Base-by-base conservation (phyloP, 2,329 filamentous ascomycete genomes). In the Fusarium vanettenii region DNA sequence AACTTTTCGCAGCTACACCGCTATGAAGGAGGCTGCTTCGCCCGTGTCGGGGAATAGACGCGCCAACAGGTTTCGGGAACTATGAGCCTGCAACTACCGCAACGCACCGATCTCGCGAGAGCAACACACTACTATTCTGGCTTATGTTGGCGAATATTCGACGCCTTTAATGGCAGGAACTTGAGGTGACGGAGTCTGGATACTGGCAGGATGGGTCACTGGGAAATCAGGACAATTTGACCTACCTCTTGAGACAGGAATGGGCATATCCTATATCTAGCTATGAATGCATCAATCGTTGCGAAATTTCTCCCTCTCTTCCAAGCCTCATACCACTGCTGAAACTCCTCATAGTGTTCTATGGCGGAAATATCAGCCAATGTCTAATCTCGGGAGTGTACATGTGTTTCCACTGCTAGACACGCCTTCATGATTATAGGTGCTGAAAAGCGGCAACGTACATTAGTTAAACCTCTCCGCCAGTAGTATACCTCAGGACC, bases 1-100 rank as follows among this genome's bases (percentile, higher is more conserved):
- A 1, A 69, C 41, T 3, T 55, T 29, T 10, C 50, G 52, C 8
- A 62, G 29, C 4, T 71, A 64, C 31, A 60, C 20, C 29, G 9
- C 45, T 2, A 35, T 71, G 31, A 64, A 55, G 35, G 41, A 64
- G 14, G 33, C 48, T 52, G 37, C 37, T 3, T 25, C 50, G 10
- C 11, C 43, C n/a, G 39, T 35, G n/a, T 25, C 20, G 7, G n/a
- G 4, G 11, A 18, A 18, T 18, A 18, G 13, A 11, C 18, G 18
- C 5, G 4, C 14, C 25, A 37, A n/a, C 6, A 25, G 10, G 27
- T 16, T 33, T 3, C 18, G 7, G 37, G 29, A 11, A 5, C 37
- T 35, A 16, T 37, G 52, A 41, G 61, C 10, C 25, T 31, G 10
- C 22, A 16, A 14, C n/a, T 1, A 31, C 18, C 27, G 3, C 22